Conservation (phyloP, 1,139 yeast genomes). For the Geotrichum aggregatum region DNA sequence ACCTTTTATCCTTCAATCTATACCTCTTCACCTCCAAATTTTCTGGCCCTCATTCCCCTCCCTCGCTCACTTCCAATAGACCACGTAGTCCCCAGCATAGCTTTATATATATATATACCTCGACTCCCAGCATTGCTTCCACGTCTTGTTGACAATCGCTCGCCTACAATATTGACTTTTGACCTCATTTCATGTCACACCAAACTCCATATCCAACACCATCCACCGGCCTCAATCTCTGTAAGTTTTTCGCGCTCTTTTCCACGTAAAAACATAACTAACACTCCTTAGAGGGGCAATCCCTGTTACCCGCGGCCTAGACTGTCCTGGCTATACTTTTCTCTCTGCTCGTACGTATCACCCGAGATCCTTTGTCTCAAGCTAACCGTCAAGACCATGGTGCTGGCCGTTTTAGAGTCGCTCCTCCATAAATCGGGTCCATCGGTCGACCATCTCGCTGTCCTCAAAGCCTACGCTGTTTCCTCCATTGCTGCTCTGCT, state of each 20-base stretch:
- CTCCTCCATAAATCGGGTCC: background rate
- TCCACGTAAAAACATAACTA: background rate
- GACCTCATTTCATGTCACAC: background rate
- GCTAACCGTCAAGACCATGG: background rate
- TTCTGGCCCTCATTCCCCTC: too few species aligned
- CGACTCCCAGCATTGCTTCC: too few species aligned
- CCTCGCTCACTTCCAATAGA: too few species aligned
- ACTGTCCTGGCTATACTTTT: background rate
- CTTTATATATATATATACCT: too few species aligned
- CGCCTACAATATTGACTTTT: too few species aligned
- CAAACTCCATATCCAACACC: too few species aligned
- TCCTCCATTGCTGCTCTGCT: conserved; percentile 28
- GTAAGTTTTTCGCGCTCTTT: too few species aligned
- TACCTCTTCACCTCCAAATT: background rate
- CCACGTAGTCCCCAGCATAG: too few species aligned
- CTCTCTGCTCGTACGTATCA: background rate
- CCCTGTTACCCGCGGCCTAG: background rate
- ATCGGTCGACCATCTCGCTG: conserved; percentile 1
- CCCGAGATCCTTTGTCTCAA: too few species aligned
- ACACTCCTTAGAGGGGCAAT: background rate
- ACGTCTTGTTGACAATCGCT: too few species aligned
- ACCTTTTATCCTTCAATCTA: background rate
- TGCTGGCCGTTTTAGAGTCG: background rate
- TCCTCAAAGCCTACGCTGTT: conserved; percentile 7
- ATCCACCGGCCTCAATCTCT: too few species aligned